These are phyloP conservation scores for Wickerhamomyces pijperi DNA, from an alignment of 805 yeast genomes.

Conservation along the genomic window DNA sequence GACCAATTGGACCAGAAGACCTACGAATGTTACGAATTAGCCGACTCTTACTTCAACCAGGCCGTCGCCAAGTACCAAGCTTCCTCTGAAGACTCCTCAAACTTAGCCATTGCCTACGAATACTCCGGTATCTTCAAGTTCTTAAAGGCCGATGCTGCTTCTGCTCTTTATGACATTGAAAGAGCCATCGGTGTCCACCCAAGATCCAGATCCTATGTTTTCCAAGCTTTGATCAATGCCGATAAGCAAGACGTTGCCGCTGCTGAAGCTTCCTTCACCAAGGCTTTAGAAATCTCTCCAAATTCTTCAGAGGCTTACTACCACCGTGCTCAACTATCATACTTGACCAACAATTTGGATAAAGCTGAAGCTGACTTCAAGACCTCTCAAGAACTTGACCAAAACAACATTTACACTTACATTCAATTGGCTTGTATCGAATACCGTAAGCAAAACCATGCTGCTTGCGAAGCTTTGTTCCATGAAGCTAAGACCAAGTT, in stretches of 20 bases:
- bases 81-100: slow-evolving; percentile 17
- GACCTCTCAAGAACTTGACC: slow-evolving; percentile 65
- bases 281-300: slow-evolving; percentile 61
- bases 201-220: slow-evolving; percentile 71
- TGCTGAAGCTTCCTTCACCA: slow-evolving; percentile 62
- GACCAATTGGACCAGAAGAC: slow-evolving; percentile 37
- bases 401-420: slow-evolving; percentile 69
- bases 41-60: slow-evolving; percentile 36
- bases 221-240: slow-evolving; percentile 73
- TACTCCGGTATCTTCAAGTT: slow-evolving; percentile 76
- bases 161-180: slow-evolving; percentile 54
- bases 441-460: slow-evolving; percentile 59
- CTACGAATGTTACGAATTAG: slow-evolving; percentile 24
- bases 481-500: slow-evolving; percentile 59
- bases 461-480: slow-evolving; percentile 54
- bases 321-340: slow-evolving; percentile 88
- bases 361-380: slow-evolving; percentile 67
- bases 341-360: slow-evolving; percentile 63
- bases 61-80: slow-evolving; percentile 38
- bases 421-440: slow-evolving; percentile 89
- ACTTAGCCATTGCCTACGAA: slow-evolving; percentile 67
- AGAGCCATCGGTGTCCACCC: slow-evolving; percentile 58
- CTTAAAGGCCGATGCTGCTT: slow-evolving; percentile 60
- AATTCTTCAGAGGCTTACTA: slow-evolving; percentile 75
- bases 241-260: slow-evolving; percentile 63